Conservation (phyloP, 2,329 filamentous ascomycete genomes). For the Metarhizium album region DNA sequence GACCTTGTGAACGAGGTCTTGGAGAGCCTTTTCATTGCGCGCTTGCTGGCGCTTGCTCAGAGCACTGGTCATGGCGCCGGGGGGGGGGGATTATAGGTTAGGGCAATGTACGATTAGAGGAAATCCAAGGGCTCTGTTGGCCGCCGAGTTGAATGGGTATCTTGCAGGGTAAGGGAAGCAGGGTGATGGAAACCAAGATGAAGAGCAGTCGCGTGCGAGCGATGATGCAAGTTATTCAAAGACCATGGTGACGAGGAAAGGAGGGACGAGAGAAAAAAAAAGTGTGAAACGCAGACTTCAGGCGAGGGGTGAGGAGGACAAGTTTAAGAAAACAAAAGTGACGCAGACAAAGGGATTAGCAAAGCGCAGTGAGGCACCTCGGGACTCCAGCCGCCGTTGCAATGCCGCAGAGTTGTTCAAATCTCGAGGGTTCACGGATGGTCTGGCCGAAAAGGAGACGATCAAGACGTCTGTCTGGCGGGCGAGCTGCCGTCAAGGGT, state of each 20-base stretch:
- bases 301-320: neutral
- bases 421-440: neutral
- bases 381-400: neutral
- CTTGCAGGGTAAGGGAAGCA: neutral
- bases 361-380: neutral
- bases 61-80: conserved; percentile 38
- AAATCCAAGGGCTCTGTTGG: neutral
- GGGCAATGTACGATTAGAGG: neutral
- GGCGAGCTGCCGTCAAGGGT: neutral
- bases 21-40: conserved; percentile 85
- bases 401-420: neutral
- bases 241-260: neutral
- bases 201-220: neutral
- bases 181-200: neutral
- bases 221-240: neutral
- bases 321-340: neutral
- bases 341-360: neutral
- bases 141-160: neutral
- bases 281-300: neutral
- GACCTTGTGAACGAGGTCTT: conserved; percentile 74
- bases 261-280: neutral
- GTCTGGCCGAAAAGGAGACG: neutral
- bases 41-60: conserved; percentile 95
- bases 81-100: neutral
- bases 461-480: neutral